These are phyloP conservation scores for Apiospora hydei DNA, from an alignment of 2,329 filamentous ascomycete species.

Conservation along the genomic window DNA sequence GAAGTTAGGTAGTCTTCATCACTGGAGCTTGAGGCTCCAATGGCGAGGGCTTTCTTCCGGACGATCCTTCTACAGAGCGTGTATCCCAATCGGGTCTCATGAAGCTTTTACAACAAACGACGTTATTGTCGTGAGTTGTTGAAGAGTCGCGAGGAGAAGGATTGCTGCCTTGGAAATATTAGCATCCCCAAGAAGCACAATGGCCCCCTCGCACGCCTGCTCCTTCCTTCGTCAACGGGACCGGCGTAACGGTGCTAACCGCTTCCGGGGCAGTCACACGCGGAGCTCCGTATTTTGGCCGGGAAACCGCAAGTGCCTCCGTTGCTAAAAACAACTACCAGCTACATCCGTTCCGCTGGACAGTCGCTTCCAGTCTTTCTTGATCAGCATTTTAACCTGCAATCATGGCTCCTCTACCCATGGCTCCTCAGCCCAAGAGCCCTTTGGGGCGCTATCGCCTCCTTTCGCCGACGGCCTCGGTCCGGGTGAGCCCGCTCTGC, in stretches of 20 bases:
- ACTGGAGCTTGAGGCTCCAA: background rate
- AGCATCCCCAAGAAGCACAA: background rate
- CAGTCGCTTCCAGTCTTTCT: background rate
- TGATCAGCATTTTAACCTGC: background rate
- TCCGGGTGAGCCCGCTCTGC: conserved; percentile 72
- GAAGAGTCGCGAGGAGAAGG: background rate
- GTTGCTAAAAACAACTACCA: background rate
- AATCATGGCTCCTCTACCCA: conserved; percentile 21
- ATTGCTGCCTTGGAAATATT: background rate
- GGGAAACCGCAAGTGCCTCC: background rate
- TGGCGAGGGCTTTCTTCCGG: background rate
- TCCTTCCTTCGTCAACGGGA: background rate
- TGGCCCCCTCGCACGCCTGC: background rate
- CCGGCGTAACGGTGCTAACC: background rate
- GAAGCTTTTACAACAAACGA: background rate
- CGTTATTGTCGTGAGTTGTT: background rate
- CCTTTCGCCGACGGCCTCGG: conserved; percentile 68
- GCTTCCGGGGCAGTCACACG: background rate
- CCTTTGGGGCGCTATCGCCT: conserved; percentile 70
- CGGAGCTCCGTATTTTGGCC: background rate
- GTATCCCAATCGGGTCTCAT: background rate
- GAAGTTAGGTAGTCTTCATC: background rate
- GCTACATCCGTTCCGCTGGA: background rate
- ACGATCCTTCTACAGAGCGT: background rate
- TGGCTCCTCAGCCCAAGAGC: conserved; percentile 61